Conservation (phyloP, 768 basidiomycete genomes). For the Hirschioporus abietinus region DNA sequence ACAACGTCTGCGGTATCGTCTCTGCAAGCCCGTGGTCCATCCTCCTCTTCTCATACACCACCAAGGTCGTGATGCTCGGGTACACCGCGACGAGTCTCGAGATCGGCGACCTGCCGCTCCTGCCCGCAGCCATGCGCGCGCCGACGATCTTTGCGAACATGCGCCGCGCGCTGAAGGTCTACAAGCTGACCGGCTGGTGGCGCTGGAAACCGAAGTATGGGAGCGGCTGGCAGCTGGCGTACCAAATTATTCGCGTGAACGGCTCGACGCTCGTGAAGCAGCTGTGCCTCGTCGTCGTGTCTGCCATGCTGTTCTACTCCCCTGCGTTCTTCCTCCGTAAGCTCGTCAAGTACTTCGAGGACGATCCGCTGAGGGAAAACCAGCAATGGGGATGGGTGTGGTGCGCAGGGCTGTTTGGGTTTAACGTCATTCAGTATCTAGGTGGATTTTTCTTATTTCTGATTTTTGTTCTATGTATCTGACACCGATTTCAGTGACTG, state of each 20-base stretch:
- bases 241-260: conserved; percentile 59
- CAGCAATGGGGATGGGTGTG: conserved; percentile 74
- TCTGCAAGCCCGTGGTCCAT: conserved; percentile 51
- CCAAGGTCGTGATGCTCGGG: conserved; percentile 82
- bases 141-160: conserved; percentile 59
- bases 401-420: conserved; percentile 43
- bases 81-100: conserved; percentile 69
- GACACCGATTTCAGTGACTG: conserved; percentile 40
- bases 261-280: conserved; percentile 32
- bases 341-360: conserved; percentile 62
- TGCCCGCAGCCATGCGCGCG: conserved; percentile 67
- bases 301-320: conserved; percentile 62
- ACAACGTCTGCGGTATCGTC: conserved; percentile 66
- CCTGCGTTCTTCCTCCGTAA: conserved; percentile 55
- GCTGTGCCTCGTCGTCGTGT: conserved; percentile 44
- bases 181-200: conserved; percentile 42
- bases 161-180: conserved; percentile 47
- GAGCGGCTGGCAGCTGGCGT: conserved; percentile 59
- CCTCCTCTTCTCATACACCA: conserved; percentile 84
- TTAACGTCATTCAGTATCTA: conserved; percentile 37
- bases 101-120: conserved; percentile 83
- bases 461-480: conserved; percentile 10
- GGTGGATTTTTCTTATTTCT: conserved; percentile 35
- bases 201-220: conserved; percentile 57
- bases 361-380: conserved; percentile 49